Percentiles rank a stretch among this genome's conserved stretches.
Conservation (phyloP, 2,329 filamentous ascomycete species). For the Colletotrichum sp. region DNA sequence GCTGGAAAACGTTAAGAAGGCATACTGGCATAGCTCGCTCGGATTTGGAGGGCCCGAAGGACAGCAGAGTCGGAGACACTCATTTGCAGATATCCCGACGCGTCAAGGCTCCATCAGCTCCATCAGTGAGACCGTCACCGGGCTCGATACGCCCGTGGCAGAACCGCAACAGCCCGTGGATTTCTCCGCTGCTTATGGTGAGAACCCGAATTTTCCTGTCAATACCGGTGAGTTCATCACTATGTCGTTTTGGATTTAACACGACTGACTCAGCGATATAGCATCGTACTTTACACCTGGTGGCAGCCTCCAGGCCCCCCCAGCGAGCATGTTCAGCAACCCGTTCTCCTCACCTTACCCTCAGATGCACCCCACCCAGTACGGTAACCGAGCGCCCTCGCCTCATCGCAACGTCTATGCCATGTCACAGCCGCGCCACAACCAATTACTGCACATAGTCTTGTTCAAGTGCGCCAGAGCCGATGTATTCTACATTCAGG, state of each 20-base stretch:
- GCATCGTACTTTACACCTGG: constrained; percentile 43
- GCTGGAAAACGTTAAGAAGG: constrained; percentile 69
- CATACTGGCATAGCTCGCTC: constrained; percentile 74
- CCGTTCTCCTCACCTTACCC: constrained; percentile 54
- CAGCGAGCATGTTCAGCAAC: constrained; percentile 41
- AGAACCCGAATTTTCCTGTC: constrained; percentile 39
- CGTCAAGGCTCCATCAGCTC: constrained; percentile 69
- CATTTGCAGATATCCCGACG: constrained; percentile 74
- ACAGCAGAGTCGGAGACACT: constrained; percentile 79
- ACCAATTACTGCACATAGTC: constrained; percentile 83
- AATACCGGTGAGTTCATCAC: constrained; percentile 42
- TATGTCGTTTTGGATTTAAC: background rate
- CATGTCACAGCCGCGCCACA: constrained; percentile 65
- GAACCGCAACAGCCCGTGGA: constrained; percentile 51
- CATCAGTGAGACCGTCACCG: constrained; percentile 54
- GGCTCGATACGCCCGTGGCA: constrained; percentile 50
- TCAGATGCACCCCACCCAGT: constrained; percentile 43
- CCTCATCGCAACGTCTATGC: constrained; percentile 68
- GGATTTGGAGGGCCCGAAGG: constrained; percentile 69
- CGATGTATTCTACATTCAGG: constrained; percentile 96
- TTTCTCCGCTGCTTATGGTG: constrained; percentile 43
- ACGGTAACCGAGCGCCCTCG: constrained; percentile 58
- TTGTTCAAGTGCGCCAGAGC: constrained; percentile 96
- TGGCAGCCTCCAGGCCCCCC: constrained; percentile 31
- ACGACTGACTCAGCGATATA: constrained; percentile 30